Evolutionary conservation across 164 flowering plant genomes (phyloP).

Genomic region (Aristolochia contorta): DNA sequence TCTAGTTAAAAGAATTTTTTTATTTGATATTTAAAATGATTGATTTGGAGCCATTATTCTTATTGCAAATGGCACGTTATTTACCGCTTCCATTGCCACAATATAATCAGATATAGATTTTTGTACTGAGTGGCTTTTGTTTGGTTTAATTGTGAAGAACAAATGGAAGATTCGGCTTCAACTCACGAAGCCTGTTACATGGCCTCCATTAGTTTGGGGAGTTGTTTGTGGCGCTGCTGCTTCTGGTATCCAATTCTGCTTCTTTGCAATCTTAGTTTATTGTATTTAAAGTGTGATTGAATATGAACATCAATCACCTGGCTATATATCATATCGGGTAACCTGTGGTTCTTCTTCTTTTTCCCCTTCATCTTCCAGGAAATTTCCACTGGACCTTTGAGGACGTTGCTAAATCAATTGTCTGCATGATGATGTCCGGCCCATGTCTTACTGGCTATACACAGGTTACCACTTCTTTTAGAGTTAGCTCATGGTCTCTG

Average conservation of each 20-base stretch:
- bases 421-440: slow-evolving; percentile 92
- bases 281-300: too few relatives aligned
- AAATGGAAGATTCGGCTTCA: slow-evolving; percentile 97
- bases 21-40: too few relatives aligned
- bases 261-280: too few relatives aligned
- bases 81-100: too few relatives aligned
- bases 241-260: slow-evolving; percentile 45
- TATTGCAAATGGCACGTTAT: too few relatives aligned
- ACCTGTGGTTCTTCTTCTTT: neutral
- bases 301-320: too few relatives aligned
- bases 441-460: slow-evolving; percentile 92
- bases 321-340: too few relatives aligned
- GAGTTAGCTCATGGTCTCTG: too few relatives aligned
- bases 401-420: slow-evolving; percentile 83
- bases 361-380: slow-evolving; percentile 33
- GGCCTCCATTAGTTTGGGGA: slow-evolving; percentile 99
- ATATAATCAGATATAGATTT: slow-evolving; percentile 4
- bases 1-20: too few relatives aligned
- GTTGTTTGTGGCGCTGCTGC: slow-evolving; percentile 99
- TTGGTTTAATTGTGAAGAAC: slow-evolving; percentile 34
- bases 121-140: neutral
- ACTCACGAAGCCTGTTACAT: slow-evolving; percentile 91
- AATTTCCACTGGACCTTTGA: slow-evolving; percentile 89
- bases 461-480: slow-evolving; percentile 42
- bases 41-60: too few relatives aligned